These are phyloP conservation scores for Cercospora berteroae DNA, from an alignment of 2,329 filamentous ascomycete genomes.

Conservation along the genomic window DNA sequence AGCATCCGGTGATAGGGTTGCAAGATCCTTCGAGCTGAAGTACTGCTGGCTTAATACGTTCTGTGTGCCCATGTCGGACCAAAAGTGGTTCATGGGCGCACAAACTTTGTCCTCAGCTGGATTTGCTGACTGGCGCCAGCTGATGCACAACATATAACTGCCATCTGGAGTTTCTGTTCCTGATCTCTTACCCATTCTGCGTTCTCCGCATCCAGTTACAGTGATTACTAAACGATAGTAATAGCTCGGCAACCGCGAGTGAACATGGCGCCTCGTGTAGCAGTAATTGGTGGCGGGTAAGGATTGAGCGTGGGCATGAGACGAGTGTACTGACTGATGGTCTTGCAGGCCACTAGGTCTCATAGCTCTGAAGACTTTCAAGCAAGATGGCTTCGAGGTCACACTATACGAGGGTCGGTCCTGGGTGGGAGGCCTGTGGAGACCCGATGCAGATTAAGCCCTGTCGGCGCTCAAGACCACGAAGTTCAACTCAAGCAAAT, in stretches of 20 bases:
- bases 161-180: not conserved
- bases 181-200: not conserved
- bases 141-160: not conserved
- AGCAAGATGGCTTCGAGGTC: conserved; percentile 45
- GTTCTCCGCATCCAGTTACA: not conserved
- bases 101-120: not conserved
- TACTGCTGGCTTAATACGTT: not conserved
- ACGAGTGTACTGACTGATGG: not conserved
- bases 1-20: not conserved
- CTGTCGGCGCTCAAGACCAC: conserved; percentile 18
- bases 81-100: not conserved
- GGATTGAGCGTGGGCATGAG: not conserved
- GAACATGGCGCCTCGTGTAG: not conserved
- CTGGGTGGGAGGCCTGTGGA: conserved; percentile 47
- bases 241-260: not conserved
- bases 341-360: conserved; percentile 16
- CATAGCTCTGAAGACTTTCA: conserved; percentile 39
- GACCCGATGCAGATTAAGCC: conserved; percentile 29
- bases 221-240: not conserved
- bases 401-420: conserved; percentile 41
- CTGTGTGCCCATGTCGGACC: not conserved
- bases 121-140: not conserved
- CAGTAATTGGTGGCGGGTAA: conserved; percentile 7
- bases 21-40: not conserved
- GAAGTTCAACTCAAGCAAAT: conserved; percentile 18